Base-by-base conservation (phyloP, 1,284 basidiomycete species). In the Fomitiporia mediterranea region DNA sequence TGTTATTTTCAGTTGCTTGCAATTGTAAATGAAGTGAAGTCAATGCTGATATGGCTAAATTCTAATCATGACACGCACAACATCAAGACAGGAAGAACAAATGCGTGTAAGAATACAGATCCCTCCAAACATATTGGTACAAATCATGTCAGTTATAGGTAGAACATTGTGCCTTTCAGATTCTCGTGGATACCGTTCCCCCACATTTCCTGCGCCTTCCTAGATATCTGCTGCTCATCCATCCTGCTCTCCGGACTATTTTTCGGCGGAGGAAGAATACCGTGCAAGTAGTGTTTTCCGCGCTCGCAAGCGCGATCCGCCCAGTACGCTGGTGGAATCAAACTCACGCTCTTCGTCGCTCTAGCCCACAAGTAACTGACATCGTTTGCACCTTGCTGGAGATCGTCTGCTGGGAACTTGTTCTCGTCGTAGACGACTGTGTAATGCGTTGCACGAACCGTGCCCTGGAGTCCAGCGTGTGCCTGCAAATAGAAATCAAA, bases 401-500 rank as follows among this genome's bases (percentile, higher is more conserved):
- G 70, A 32, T 81, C 80, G 65, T 92, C 84, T 0, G 84, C 81
- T 5, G 71, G 71, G 30, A 91, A 72, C 2, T 61, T 68, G 64
- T 81, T 84, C 68, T 89, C 85, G 65, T 89, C 83, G 65, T 89
- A 86, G 2, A 91, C 72, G 23, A 89, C 80, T 0, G 78, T 80
- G 69, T 91, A 91, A 64, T 88, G 88, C 0, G 87, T 89, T 0
- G 86, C 72, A 51, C 80, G 78, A 34, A 82, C 82, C 7, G 74
- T 76, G 4, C 86, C 87, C 65, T 89, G 81, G 5, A 89, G 68
- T 0, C 86, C 82, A 1, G 77, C 74, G 62, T 89, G 87, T 0
- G 88, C 82, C 73, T 90, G 89, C 0, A 91, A 78, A 64, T 88
- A 90, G 65, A 89, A 91, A 62, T 91, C 88, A 58, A 83, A 86